These are phyloP conservation scores for Gossypium schwendimanii DNA, from an alignment of 441 rosid genomes.

Conservation along the genomic window DNA sequence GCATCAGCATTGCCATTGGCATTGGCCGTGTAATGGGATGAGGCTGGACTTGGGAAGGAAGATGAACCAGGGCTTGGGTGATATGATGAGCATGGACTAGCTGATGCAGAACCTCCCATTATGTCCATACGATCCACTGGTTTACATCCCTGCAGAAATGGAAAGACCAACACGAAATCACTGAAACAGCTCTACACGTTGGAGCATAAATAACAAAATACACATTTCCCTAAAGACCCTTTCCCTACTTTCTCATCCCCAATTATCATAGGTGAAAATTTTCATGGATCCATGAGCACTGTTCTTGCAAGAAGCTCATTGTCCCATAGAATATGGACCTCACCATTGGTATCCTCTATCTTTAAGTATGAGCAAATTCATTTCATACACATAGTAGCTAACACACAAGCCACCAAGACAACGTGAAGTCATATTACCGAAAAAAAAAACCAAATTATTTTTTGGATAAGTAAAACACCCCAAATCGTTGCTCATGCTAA, in stretches of 20 bases:
- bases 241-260: neutral
- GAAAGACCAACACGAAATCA: neutral
- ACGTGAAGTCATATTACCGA: neutral
- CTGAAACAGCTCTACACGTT: neutral
- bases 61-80: slow-evolving; percentile 83
- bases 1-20: slow-evolving; percentile 56
- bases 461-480: neutral
- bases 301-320: neutral
- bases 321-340: neutral
- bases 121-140: slow-evolving; percentile 77
- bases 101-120: slow-evolving; percentile 79
- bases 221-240: neutral
- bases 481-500: neutral
- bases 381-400: neutral
- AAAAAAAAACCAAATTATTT: too few relatives aligned
- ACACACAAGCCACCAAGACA: neutral
- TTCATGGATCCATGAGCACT: neutral
- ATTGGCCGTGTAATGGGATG: slow-evolving; percentile 44
- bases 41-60: slow-evolving; percentile 73
- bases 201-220: neutral
- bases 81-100: slow-evolving; percentile 83
- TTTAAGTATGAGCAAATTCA: neutral
- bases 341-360: neutral
- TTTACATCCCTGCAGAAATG: slow-evolving; percentile 64
- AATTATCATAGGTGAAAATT: neutral